phyloP scores from a whole-genome alignment of 768 basidiomycete genomes.

The Boletus sp. region DNA sequence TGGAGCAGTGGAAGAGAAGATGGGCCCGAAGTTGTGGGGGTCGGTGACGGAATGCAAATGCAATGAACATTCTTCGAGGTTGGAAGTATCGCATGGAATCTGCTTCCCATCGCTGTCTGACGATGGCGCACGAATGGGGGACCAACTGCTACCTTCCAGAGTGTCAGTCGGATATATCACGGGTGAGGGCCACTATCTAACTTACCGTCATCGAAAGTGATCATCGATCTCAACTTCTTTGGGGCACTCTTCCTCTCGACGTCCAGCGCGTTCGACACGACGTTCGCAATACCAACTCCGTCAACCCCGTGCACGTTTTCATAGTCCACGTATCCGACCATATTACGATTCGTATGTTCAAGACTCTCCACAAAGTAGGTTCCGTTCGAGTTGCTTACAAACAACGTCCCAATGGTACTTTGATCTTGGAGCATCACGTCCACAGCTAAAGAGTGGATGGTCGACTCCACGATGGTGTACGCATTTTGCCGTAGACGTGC shows the following conservation, averaged over 20 bases:
- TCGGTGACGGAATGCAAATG: conserved; percentile 92
- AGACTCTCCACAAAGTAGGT: conserved; percentile 92
- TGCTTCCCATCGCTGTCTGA: conserved; percentile 57
- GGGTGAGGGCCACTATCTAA: background rate
- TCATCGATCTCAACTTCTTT: conserved; percentile 74
- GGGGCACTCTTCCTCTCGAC: conserved; percentile 65
- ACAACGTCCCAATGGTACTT: conserved; percentile 78
- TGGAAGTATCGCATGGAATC: conserved; percentile 58
- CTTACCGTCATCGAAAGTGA: conserved; percentile 87
- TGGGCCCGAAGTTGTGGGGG: conserved; percentile 89
- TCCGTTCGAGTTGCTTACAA: conserved; percentile 94
- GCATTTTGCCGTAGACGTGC: conserved; percentile 83
- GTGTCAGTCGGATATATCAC: background rate
- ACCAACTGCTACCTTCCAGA: conserved; percentile 68
- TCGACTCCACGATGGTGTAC: conserved; percentile 94
- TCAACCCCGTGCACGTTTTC: conserved; percentile 84
- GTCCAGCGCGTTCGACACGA: conserved; percentile 79
- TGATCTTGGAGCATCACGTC: conserved; percentile 80
- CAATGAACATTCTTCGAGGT: conserved; percentile 66
- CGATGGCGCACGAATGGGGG: conserved; percentile 55
- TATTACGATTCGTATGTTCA: conserved; percentile 89
- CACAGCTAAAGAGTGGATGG: conserved; percentile 88
- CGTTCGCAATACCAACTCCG: conserved; percentile 88
- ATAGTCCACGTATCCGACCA: conserved; percentile 86
- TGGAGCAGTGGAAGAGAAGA: conserved; percentile 94